Base-by-base conservation (phyloP, 2,329 filamentous ascomycete genomes). In the Tolypocladium guangdongense region DNA sequence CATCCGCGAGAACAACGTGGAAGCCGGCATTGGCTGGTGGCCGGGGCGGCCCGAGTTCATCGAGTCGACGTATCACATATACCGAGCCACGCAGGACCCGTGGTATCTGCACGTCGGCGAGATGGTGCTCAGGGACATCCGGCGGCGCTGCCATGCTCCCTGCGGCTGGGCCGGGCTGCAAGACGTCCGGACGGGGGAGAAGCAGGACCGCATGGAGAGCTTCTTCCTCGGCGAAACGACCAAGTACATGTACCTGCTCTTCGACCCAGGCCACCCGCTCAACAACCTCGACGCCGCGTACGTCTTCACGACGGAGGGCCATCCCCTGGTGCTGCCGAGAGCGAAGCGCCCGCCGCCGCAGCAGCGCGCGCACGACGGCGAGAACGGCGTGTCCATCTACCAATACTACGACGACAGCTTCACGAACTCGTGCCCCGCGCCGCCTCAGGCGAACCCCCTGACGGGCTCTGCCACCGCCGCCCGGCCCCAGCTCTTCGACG, bases 21-120 rank as follows among this genome's bases (percentile, higher is more conserved):
- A 97, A 65, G 84, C 86, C 20, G 89, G 90, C 11, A 81, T 97
- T 30, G 83, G 86, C 12, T 97, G 93, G 90, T 99, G 95, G 88
- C 90, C 90, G 12, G 89, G 95, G 24, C 83, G 93, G 27, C 93
- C 93, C 6, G 93, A 99, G 68, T 97, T 97, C 65, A 90, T 96
- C 60, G 93, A 99, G 70, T 96, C 90, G 1, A 96, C 88, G 0
- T 99, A 95, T 71, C 89, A 97, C 64, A 75, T 99, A n/a, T 97
- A 95, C 67, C 86, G 88, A 50, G 91, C 92, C 2, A 97, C 93
- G 0, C 82, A 86, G 61, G 93, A 99, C 67, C 91, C 91, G 0
- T 99, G 92, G 91, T 97, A 96, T 69, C 76, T 97, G 5, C 86
- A 96, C 65, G 88, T 95, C 22, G 93, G 91, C 32, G 93, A 99